Percentiles rank a stretch among this genome's conserved stretches.
These are phyloP conservation scores for Termitomyces sp. DNA, from an alignment of 768 basidiomycete species.

Conservation along the genomic window DNA sequence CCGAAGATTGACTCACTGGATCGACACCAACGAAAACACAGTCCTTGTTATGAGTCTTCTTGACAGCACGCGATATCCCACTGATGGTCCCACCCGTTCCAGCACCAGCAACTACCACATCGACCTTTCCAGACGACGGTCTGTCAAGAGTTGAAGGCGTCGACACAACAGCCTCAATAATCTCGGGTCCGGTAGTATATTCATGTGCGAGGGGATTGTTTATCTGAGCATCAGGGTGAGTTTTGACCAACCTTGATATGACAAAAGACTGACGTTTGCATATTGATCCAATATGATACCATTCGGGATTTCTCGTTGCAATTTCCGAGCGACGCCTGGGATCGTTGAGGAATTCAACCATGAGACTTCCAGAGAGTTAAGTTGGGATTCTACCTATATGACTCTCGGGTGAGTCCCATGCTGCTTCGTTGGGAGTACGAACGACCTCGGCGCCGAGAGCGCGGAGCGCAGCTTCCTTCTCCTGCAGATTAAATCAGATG, in stretches of 20 bases:
- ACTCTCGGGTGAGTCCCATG: conserved; percentile 85
- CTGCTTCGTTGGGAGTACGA: conserved; percentile 86
- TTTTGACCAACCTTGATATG: not conserved
- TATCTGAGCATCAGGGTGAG: conserved; percentile 30
- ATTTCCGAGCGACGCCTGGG: conserved; percentile 75
- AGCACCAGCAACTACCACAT: conserved; percentile 78
- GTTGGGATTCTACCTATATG: conserved; percentile 74
- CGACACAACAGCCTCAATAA: conserved; percentile 68
- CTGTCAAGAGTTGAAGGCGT: conserved; percentile 52
- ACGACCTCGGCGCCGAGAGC: conserved; percentile 93
- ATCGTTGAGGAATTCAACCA: conserved; percentile 87
- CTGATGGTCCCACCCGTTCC: conserved; percentile 96
- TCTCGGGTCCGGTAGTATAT: conserved; percentile 85
- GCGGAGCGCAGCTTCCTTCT: conserved; percentile 90
- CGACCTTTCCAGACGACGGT: conserved; percentile 70
- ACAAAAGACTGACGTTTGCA: conserved; percentile 49
- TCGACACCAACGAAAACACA: conserved; percentile 84
- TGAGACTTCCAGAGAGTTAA: conserved; percentile 37
- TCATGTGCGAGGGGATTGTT: conserved; percentile 94
- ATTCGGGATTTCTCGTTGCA: conserved; percentile 73
- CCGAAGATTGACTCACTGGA: conserved; percentile 50
- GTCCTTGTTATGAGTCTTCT: conserved; percentile 68
- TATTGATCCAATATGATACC: conserved; percentile 95
- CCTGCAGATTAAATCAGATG: conserved; percentile 30
- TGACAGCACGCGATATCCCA: conserved; percentile 77